Conservation (phyloP, 192 early-diverging fungal genomes). For the Entophlyctis luteolus region DNA sequence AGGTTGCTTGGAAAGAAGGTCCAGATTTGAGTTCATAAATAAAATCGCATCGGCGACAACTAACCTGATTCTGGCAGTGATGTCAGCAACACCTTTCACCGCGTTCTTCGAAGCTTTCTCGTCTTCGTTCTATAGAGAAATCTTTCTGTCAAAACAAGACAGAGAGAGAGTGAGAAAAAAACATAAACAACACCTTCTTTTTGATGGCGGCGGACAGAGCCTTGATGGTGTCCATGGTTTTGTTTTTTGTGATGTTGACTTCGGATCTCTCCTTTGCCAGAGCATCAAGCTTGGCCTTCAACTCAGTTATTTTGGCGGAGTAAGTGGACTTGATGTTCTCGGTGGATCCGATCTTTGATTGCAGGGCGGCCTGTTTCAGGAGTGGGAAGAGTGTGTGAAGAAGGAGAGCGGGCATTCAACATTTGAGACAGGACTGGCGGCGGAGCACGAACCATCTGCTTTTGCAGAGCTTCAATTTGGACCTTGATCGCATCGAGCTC, state of each 20-base stretch:
- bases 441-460: conserved; percentile 45
- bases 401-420: background rate
- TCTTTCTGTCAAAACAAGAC: background rate
- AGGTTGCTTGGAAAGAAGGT: conserved; percentile 61
- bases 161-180: background rate
- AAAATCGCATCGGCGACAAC: conserved; percentile 5
- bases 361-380: conserved; percentile 49
- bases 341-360: conserved; percentile 52
- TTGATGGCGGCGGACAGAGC: conserved; percentile 67
- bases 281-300: conserved; percentile 58
- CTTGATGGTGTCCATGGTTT: conserved; percentile 70
- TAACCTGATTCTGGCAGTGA: conserved; percentile 71
- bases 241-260: conserved; percentile 63
- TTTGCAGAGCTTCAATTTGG: conserved; percentile 53
- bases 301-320: conserved; percentile 56
- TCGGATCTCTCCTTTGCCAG: conserved; percentile 70
- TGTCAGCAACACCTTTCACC: conserved; percentile 75
- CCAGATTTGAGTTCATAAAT: background rate
- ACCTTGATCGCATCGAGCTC: conserved; percentile 49
- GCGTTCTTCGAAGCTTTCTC: conserved; percentile 69
- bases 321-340: conserved; percentile 54
- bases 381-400: background rate
- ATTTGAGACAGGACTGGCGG: background rate
- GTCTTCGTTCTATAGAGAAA: conserved; percentile 56
- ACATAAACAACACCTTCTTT: conserved; percentile 65